Conservation (phyloP, 768 basidiomycete genomes). For the Mycena pura region DNA sequence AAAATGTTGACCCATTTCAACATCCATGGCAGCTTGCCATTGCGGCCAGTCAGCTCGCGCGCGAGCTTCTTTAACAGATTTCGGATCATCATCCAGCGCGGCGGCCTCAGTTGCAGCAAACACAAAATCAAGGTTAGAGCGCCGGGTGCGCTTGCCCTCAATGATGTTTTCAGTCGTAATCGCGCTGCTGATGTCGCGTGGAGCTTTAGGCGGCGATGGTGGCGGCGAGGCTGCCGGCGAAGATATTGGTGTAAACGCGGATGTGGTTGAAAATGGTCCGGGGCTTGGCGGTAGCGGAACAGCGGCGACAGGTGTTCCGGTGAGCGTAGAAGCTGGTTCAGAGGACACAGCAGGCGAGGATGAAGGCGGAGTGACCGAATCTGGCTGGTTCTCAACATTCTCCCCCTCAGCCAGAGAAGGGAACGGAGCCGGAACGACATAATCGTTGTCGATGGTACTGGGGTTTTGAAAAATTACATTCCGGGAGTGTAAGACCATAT, state of each 20-base stretch:
- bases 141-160: neutral
- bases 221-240: neutral
- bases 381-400: neutral
- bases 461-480: conserved; percentile 12
- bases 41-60: neutral
- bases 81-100: conserved; percentile 11
- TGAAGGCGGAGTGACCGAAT: neutral
- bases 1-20: conserved; percentile 4
- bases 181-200: conserved; percentile 5
- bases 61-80: neutral
- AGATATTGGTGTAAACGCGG: neutral
- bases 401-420: conserved; percentile 16
- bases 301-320: neutral
- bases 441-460: neutral
- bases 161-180: conserved; percentile 11
- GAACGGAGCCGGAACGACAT: neutral
- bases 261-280: neutral
- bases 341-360: neutral
- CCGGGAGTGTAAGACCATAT: neutral
- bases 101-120: conserved; percentile 1
- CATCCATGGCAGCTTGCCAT: conserved; percentile 13
- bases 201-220: neutral
- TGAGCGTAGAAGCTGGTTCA: neutral
- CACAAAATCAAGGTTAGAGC: neutral
- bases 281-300: neutral